Evolutionary conservation across 2,329 filamentous ascomycete genomes (phyloP).

Genomic region (Elsinoe australis): DNA sequence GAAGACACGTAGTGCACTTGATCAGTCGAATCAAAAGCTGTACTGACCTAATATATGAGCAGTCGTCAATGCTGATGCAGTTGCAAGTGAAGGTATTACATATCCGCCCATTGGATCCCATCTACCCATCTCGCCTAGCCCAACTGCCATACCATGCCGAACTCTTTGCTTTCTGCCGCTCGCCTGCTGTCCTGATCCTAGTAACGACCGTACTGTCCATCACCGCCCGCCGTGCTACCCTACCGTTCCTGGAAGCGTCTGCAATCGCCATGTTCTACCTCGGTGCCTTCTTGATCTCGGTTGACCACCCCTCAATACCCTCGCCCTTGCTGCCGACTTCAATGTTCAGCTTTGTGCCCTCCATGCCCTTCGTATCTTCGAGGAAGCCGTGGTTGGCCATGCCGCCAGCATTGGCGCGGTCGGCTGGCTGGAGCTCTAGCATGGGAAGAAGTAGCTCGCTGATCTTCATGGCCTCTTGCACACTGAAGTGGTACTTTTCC

Average conservation of each 20-base stretch:
- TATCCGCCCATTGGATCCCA: slow-evolving; percentile 5
- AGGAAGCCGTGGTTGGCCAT: slow-evolving; percentile 84
- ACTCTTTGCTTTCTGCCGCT: background rate
- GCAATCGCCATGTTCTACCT: slow-evolving; percentile 8
- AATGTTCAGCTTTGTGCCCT: slow-evolving; percentile 65
- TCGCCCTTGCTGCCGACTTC: slow-evolving; percentile 77
- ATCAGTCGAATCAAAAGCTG: background rate
- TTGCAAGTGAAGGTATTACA: slow-evolving; percentile 15
- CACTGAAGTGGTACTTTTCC: slow-evolving; percentile 93
- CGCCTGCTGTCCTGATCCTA: background rate
- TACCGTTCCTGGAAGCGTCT: background rate
- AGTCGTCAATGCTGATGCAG: slow-evolving; percentile 9
- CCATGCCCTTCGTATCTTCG: slow-evolving; percentile 82
- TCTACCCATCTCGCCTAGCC: background rate
- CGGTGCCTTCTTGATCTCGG: slow-evolving; percentile 61
- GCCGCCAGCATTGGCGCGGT: slow-evolving; percentile 87
- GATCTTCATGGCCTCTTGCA: slow-evolving; percentile 71
- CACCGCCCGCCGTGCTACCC: background rate
- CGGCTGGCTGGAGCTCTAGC: slow-evolving; percentile 81
- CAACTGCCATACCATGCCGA: slow-evolving; percentile 1
- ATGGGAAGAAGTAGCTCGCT: slow-evolving; percentile 80
- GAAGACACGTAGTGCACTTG: background rate
- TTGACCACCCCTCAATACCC: slow-evolving; percentile 89
- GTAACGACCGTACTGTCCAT: background rate
- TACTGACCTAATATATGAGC: too few relatives aligned